These are phyloP conservation scores for Pseudopediastrum boryanum DNA, from an alignment of 139 green algal species.

Conservation along the genomic window DNA sequence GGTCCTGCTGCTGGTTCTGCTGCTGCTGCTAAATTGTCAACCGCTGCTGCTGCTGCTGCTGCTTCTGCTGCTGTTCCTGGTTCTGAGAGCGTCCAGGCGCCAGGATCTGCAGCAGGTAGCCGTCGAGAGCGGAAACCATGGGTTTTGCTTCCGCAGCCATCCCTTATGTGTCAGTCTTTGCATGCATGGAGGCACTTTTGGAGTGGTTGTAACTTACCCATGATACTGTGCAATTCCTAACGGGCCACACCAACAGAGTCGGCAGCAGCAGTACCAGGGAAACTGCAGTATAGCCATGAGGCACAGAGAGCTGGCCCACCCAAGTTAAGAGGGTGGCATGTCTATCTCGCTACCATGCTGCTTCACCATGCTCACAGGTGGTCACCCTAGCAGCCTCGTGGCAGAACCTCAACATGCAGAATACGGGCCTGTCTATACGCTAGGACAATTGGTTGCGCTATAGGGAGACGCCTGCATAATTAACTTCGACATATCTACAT, in stretches of 20 bases:
- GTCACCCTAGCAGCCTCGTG: too few relatives aligned
- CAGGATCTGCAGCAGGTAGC: conserved; percentile 6
- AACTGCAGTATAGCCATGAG: not conserved
- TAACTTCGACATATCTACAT: too few relatives aligned
- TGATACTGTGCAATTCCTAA: not conserved
- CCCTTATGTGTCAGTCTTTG: not conserved
- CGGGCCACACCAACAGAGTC: not conserved
- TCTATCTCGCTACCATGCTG: too few relatives aligned
- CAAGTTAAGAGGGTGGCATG: too few relatives aligned
- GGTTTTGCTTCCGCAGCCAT: not conserved
- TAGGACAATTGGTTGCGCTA: too few relatives aligned
- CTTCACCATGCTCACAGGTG: too few relatives aligned
- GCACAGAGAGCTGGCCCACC: too few relatives aligned
- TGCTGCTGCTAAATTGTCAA: too few relatives aligned
- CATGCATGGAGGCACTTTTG: not conserved
- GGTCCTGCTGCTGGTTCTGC: not conserved
- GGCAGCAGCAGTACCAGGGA: not conserved
- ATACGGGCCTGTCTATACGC: too few relatives aligned
- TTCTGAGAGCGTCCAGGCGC: not conserved
- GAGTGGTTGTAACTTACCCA: too few relatives aligned
- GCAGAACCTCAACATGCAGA: too few relatives aligned
- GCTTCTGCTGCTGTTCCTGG: not conserved
- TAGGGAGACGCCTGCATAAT: too few relatives aligned
- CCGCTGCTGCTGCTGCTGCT: not conserved
- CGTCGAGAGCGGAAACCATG: not conserved